Evolutionary conservation across 1,139 yeast genomes (phyloP), one percentile per base, ranked within the genome.

Genomic region (Suhomyces bokatorum): DNA sequence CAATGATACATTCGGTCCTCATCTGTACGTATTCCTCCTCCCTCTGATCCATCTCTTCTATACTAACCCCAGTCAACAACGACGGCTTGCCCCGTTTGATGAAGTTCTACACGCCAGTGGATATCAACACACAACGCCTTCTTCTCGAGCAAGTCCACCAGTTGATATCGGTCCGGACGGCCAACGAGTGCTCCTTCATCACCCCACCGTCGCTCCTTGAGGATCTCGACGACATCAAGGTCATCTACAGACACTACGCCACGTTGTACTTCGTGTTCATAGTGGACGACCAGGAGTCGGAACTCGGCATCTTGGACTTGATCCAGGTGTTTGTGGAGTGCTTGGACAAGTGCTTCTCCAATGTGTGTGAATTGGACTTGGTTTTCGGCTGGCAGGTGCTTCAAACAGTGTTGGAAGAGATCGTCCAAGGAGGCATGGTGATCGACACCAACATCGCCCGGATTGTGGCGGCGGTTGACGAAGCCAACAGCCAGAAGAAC

Each of bases 341-440:
- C 44, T 74, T 93, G 50, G 97, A 93, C 62, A 81, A 86, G 50
- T 93, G 99, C 64, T 93, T 93, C 66, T 83, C 84, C 52, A 91
- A 91, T 57, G 99, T 93, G 6, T 91, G 97, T 64, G 99, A 93
- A 62, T 75, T 93, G 53, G 99, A 93, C 64, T 73, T 93, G 55
- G 97, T 95, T 20, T 91, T 90, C 65, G 97, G 97, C 22, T 93
- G 98, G 97, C 97, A 93, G 64, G 95, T 90, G 12, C 70, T 93
- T 35, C 96, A 93, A 60, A 86, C 96, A 2, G 97, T 93, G 4
- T 67, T 93, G 44, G 93, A 86, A 59, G 98, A 95, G 58, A 87
- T 93, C 34, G 86, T 93, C 1, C 99, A 93, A 62, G 99, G 98
- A 26, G 99, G 99, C 0, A 85, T 95, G 95, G 99, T 93, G n/a